Base-by-base conservation (phyloP, 495 filamentous ascomycete genomes). In the Aspergillus sclerotiicarbonarius region DNA sequence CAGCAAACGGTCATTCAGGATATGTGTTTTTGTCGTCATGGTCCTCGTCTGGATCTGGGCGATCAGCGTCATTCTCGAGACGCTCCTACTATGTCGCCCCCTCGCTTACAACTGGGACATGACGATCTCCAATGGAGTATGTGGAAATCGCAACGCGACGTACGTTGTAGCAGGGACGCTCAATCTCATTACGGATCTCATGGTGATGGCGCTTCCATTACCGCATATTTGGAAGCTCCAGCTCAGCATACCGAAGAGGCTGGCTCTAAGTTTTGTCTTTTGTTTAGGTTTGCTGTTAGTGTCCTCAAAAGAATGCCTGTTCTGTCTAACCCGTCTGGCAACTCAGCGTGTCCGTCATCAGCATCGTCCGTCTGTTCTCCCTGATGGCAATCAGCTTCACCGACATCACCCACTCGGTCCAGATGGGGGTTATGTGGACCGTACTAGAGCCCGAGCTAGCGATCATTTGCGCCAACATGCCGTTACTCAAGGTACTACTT, bases 391-490 rank as follows among this genome's bases (percentile, higher is more conserved):
- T 62, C 50, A 35, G 58, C 31, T 62, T 58, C 31, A 57, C 46
- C 37, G 54, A 62, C 41, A 29, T 51, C 41, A 57, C 59, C 21
- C 35, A 52, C 16, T 58, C 59, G 16, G 37, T 58, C 6, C 54
- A 52, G 10, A 20, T 33, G 21, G 54, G 33, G 8, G 48, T 58
- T 12, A 41, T 62, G 49, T 62, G 59, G 59, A 53, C 48, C 30
- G 50, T 62, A 6, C 18, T 58, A 13, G 59, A 62, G 50, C 59
- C 59, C 29, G 49, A 58, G 31, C 51, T 58, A n/a, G 55, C 56
- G 48, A 51, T 62, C 8, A 54, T 51, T 6, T 56, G 53, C 46
- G 58, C 58, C 44, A 56, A 51, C 31, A 52, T 52, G 31, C 50
- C 50, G 13, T 12, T 52, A 13, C 30, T 52, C 13, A 33, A 37